Evolutionary conservation across 2,329 filamentous ascomycete genomes (phyloP), one percentile per base, ranked within the genome.

Genomic region (Sporothrix globosa): DNA sequence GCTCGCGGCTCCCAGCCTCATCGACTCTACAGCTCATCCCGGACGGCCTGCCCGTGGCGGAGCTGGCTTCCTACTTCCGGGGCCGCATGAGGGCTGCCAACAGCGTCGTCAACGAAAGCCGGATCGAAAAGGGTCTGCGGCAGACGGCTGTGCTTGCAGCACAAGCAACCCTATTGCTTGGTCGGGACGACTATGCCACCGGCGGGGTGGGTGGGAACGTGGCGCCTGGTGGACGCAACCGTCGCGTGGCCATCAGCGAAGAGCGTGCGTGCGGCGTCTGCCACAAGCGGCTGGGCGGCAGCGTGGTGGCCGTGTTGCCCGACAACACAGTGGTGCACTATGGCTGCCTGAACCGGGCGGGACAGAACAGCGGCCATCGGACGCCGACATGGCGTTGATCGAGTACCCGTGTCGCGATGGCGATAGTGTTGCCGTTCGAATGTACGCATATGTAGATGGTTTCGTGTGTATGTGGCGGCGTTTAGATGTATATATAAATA

Each of bases 251-350:
- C 24, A 89, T 99, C 67, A 88, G 87, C 11, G 95, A 99, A 76
- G 95, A 98, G 77, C 85, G 92, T 67, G 90, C 97, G 69, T 99
- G 96, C 78, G 90, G 91, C 14, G 92, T 97, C 19, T 99, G 96
- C 78, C 91, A 97, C 80, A 98, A 97, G 84, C 85, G 96, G 74
- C 87, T 99, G 74, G 95, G 94, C 1, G 91, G 93, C 1, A 97
- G 92, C 79, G 96, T 97, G 79, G 95, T 97, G 21, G 90, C 94
- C 53, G 94, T 97, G 14, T 86, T 96, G 80, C 92, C 94, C 7
- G 92, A 97, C 81, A 93, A 89, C 78, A 86, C 84, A 34, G 91
- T 93, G 19, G 90, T 96, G 72, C 92, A 96, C 83, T 92, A 95
- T 77, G 92, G 91, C 34, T 96, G 92, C 81, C 83, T 92, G 75